Percentiles rank a stretch among this genome's conserved stretches.
Conservation (phyloP, 768 basidiomycete genomes). For the Sarcodon aspratus region DNA sequence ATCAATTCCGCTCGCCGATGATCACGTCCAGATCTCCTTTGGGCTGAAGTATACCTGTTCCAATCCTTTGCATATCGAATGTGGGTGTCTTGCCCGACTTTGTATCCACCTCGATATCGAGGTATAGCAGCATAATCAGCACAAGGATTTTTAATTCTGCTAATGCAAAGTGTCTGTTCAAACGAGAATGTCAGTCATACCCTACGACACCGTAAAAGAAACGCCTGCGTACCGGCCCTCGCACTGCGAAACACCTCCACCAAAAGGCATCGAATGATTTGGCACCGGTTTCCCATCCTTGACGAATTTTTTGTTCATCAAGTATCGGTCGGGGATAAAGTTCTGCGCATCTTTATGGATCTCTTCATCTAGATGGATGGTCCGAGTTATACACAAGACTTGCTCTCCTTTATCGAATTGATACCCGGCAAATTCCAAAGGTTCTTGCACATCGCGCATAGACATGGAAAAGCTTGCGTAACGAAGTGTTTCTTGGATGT, state of each 20-base stretch:
- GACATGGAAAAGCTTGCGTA: neutral
- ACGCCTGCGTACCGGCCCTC: neutral
- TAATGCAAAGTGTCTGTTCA: neutral
- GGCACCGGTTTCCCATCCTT: neutral
- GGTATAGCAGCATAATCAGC: neutral
- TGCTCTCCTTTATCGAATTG: neutral
- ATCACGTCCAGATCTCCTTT: neutral
- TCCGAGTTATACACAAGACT: neutral
- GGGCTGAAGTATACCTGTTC: neutral
- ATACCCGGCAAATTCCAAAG: neutral
- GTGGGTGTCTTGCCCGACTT: neutral
- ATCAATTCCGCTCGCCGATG: neutral
- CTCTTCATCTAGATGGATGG: conserved; percentile 5
- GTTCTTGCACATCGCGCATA: neutral
- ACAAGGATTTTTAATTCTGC: neutral
- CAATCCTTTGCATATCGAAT: neutral
- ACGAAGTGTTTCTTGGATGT: neutral
- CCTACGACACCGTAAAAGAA: neutral
- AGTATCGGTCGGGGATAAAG: neutral
- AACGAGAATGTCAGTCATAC: conserved; percentile 4
- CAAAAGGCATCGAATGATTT: neutral
- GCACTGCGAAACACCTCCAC: conserved; percentile 15
- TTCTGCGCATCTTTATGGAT: conserved; percentile 6
- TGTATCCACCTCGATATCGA: neutral
- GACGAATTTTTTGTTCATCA: neutral